Evolutionary conservation across 179 eudicot species (phyloP), one percentile per base, ranked within the genome.

Genomic region (Actinidia arguta): DNA sequence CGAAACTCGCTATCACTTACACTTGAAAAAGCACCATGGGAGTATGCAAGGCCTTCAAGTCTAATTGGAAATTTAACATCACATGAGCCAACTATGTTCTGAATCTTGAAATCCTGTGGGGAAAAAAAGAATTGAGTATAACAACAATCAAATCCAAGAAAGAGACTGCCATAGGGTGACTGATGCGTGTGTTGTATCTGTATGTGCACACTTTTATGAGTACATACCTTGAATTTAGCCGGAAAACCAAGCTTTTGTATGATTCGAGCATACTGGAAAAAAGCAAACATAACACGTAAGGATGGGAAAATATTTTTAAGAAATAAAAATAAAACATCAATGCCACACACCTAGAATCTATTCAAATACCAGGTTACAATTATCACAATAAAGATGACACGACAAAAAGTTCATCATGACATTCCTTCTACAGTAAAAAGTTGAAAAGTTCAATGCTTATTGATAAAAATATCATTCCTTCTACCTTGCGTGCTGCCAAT

Each of bases 211-310:
- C 31, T 24, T 17, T 31, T 13, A 12, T 3, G 58, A 14, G 44
- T 24, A 17, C 36, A n/a, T 86, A 94, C 98, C 97, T 95, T 95
- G 56, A 95, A 95, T 79, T 88, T 94, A 61, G 97, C 95, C 12
- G 92, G 90, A 78, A 93, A 93, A 3, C 98, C 98, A 85, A 95
- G 92, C 92, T 95, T 95, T 78, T 95, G 98, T 76, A 93, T 88
- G 42, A 95, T 93, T 47, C 97, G 87, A 36, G 97, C 98, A 89
- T 95, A 95, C 96, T 94, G 88, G 82, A 83, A 83, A 83, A 83
- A 76, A 72, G 36, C 81, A 46, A 36, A 83, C 31, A 25, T 17
- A 39, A 4, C 78, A 61, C 36, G 50, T 67, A 62, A 81, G 67
- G 66, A 50, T 8, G n/a, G 42, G 73, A 18, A 68, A 68, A 18